Evolutionary conservation across 257 asterid genomes (phyloP).

Genomic region (Striga asiatica): DNA sequence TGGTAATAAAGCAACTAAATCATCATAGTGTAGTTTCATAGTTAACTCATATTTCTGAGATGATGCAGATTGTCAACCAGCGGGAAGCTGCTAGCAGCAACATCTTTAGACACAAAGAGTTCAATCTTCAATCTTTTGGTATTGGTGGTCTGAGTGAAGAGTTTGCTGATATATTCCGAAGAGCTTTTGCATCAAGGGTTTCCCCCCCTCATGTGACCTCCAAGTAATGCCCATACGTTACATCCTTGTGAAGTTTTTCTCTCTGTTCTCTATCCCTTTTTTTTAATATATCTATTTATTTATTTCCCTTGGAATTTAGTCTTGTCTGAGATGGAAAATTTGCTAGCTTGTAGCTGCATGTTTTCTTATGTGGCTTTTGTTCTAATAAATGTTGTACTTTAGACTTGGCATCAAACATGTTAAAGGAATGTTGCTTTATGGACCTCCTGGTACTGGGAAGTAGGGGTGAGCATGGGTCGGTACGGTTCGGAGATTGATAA

Average conservation of each 20-base stretch:
- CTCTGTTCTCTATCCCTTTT: slow-evolving; percentile 12
- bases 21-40: slow-evolving; percentile 4
- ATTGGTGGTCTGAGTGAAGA: slow-evolving; percentile 97
- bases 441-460: slow-evolving; percentile 99
- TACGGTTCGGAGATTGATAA: no score
- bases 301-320: not conserved
- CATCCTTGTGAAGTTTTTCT: slow-evolving; percentile 6
- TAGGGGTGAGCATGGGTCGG: no score
- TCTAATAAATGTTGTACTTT: slow-evolving; percentile 15
- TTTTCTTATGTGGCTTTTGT: slow-evolving; percentile 14
- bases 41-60: slow-evolving; percentile 16
- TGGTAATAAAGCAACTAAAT: slow-evolving; percentile 10
- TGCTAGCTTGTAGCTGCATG: slow-evolving; percentile 8
- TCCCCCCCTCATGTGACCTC: slow-evolving; percentile 92
- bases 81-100: slow-evolving; percentile 95
- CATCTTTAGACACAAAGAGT: slow-evolving; percentile 83
- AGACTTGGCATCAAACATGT: slow-evolving; percentile 98
- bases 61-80: slow-evolving; percentile 82
- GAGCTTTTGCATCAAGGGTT: slow-evolving; percentile 99
- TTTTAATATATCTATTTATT: no score
- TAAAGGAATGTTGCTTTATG: slow-evolving; percentile 93
- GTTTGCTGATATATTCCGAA: slow-evolving; percentile 93
- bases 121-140: slow-evolving; percentile 82
- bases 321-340: slow-evolving; percentile 1
- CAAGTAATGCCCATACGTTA: slow-evolving; percentile 46